Evolutionary conservation across 768 basidiomycete species (phyloP), one percentile per base, ranked within the genome.

Genomic region (Lanmaoa pseudosensibilis): DNA sequence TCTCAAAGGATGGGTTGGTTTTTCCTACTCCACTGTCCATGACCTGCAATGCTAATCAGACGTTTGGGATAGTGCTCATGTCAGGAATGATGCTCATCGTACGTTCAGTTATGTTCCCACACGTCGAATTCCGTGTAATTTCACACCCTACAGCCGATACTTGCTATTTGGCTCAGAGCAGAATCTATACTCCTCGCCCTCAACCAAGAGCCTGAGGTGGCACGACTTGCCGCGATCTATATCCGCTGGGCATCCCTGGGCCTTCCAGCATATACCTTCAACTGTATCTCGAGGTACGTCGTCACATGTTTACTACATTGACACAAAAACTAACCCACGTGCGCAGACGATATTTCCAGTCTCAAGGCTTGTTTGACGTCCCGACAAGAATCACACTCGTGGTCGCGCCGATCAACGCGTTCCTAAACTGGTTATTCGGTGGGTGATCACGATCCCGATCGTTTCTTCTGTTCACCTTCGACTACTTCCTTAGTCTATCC

Each of bases 351-450:
- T 82, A 80, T 56, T 76, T 93, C 64, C 91, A 94, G 69, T 91
- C 88, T 16, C 92, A 94, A 75, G 88, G 90, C 25, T 77, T 95
- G 18, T 94, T 98, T 72, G 75, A 82, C 18, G 81, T 94, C 5
- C 94, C 95, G 0, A 95, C 94, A 0, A 83, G 86, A 56, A 88
- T 95, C 56, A 86, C 91, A 40, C 70, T 91, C 54, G 74, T 90
- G 23, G 83, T 94, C 16, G 92, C 95, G 0, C 97, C 94, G 0
- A 75, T 92, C 63, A 98, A 99, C 64, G 84, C 83, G 3, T 55
- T 90, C 9, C 77, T 96, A 12, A 96, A 94, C 67, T 97, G 85
- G 68, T 58, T 91, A 1, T 83, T 98, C n/a, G 93, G 89, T 89
- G 65, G 18, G 75, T n/a, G 13, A 41, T 56, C 47, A 49, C 25